These are phyloP conservation scores for Blechomonas ayalai DNA, from an alignment of 208 protist genomes.

Conservation along the genomic window DNA sequence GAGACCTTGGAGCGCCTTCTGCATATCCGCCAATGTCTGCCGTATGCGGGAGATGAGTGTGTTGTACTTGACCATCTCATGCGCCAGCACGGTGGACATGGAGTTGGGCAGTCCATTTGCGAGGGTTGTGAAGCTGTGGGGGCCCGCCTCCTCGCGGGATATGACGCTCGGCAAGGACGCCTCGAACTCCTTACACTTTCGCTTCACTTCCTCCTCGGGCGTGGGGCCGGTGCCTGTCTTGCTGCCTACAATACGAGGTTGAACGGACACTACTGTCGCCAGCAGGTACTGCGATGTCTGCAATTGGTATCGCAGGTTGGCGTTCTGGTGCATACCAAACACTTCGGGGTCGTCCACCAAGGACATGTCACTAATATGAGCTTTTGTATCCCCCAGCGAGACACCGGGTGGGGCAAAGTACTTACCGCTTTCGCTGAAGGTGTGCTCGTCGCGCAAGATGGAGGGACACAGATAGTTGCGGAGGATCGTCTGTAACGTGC, in stretches of 20 bases:
- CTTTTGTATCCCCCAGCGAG: constrained; percentile 50
- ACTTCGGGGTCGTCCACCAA: constrained; percentile 91
- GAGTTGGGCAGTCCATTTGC: constrained; percentile 92
- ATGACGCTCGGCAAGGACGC: constrained; percentile 57
- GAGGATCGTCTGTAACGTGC: constrained; percentile 91
- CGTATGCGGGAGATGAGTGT: constrained; percentile 88
- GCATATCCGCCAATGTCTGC: constrained; percentile 83
- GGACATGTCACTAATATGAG: constrained; percentile 87
- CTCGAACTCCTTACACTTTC: constrained; percentile 90
- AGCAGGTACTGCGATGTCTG: constrained; percentile 91
- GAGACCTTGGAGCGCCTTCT: constrained; percentile 95
- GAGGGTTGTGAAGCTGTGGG: constrained; percentile 84
- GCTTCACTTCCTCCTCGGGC: constrained; percentile 89
- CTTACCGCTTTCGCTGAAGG: constrained; percentile 73
- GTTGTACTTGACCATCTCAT: constrained; percentile 97
- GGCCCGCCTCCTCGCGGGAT: constrained; percentile 76
- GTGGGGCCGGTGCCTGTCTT: constrained; percentile 18
- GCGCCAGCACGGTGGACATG: constrained; percentile 93
- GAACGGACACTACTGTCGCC: constrained; percentile 86
- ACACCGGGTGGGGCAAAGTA: constrained; percentile 62
- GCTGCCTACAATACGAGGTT: constrained; percentile 66
- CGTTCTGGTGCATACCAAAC: constrained; percentile 97
- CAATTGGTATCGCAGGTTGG: constrained; percentile 94
- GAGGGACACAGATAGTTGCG: constrained; percentile 73
- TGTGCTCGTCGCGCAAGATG: constrained; percentile 82